Percentiles rank a stretch among this genome's conserved stretches.
phyloP scores from a whole-genome alignment of 352 stramenopile genomes.

The Pythium oligandrum region DNA sequence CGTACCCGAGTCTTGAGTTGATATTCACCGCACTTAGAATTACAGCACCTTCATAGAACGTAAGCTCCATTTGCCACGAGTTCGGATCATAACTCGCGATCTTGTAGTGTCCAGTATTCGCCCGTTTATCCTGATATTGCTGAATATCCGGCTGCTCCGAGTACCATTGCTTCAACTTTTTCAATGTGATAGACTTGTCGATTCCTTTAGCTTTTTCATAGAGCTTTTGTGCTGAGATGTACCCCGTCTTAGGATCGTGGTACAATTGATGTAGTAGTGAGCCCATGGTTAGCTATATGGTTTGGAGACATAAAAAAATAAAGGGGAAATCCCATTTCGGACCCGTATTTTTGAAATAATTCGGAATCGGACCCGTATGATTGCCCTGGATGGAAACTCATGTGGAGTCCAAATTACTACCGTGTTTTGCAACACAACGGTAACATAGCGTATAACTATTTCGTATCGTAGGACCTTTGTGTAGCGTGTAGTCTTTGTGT shows the following conservation, averaged over 20 bases:
- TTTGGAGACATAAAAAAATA: no score
- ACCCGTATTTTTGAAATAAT: no score
- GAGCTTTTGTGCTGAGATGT: constrained; percentile 12
- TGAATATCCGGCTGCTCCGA: constrained; percentile 16
- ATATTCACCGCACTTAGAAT: constrained; percentile 34
- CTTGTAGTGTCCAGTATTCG: constrained; percentile 7
- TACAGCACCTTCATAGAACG: constrained; percentile 17
- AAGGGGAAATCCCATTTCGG: no score
- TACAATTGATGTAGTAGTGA: constrained; percentile 20
- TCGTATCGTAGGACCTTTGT: no score
- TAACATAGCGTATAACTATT: no score
- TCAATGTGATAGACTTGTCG: constrained; percentile 14
- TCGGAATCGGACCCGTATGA: no score
- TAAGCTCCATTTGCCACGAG: constrained; percentile 26
- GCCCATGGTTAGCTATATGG: no score
- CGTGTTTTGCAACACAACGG: no score
- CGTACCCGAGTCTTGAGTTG: constrained; percentile 30
- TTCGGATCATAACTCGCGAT: constrained; percentile 18
- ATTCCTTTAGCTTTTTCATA: constrained; percentile 20
- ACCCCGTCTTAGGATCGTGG: constrained; percentile 22
- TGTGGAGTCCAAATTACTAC: no score
- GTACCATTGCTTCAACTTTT: constrained; percentile 23
- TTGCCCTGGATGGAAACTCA: no score
- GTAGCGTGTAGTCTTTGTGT: no score
- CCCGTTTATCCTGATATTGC: constrained; percentile 16